Evolutionary conservation across 345 rosid genomes (phyloP).

Genomic region (Lagerstroemia speciosa): DNA sequence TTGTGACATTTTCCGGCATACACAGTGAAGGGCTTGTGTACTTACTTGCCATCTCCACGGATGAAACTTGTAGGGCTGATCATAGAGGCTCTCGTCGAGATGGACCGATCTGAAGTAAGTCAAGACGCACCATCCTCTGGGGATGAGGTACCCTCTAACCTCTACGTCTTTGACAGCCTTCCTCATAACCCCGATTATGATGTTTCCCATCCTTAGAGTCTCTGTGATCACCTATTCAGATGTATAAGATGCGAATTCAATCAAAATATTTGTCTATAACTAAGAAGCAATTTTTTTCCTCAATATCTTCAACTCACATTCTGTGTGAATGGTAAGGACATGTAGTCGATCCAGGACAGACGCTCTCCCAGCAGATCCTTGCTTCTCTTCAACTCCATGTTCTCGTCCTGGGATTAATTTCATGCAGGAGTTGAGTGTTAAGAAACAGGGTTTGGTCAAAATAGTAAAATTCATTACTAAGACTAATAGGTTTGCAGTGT

Average conservation of each 20-base stretch:
- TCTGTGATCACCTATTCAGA: constrained; percentile 77
- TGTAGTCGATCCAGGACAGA: constrained; percentile 70
- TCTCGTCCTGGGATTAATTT: constrained; percentile 55
- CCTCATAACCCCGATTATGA: constrained; percentile 84
- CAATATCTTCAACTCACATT: constrained; percentile 27
- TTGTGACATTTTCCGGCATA: too few species aligned
- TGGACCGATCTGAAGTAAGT: constrained; percentile 88
- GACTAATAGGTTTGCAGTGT: too few species aligned
- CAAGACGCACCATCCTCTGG: constrained; percentile 89
- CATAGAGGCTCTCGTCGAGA: constrained; percentile 74
- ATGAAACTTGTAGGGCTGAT: constrained; percentile 70
- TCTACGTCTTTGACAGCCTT: constrained; percentile 76
- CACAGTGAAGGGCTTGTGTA: neutral
- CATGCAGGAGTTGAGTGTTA: neutral
- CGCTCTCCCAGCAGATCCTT: constrained; percentile 58
- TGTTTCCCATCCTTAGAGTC: constrained; percentile 82
- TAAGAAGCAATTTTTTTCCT: neutral
- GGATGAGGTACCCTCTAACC: constrained; percentile 75
- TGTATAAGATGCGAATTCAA: neutral
- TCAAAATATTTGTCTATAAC: neutral
- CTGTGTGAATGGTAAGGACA: constrained; percentile 77
- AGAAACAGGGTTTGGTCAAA: neutral
- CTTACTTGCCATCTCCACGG: constrained; percentile 99
- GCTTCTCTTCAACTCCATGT: constrained; percentile 56
- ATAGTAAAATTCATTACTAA: neutral